Base-by-base conservation (phyloP, 208 protist genomes). In the Herpetomonas tarakana region DNA sequence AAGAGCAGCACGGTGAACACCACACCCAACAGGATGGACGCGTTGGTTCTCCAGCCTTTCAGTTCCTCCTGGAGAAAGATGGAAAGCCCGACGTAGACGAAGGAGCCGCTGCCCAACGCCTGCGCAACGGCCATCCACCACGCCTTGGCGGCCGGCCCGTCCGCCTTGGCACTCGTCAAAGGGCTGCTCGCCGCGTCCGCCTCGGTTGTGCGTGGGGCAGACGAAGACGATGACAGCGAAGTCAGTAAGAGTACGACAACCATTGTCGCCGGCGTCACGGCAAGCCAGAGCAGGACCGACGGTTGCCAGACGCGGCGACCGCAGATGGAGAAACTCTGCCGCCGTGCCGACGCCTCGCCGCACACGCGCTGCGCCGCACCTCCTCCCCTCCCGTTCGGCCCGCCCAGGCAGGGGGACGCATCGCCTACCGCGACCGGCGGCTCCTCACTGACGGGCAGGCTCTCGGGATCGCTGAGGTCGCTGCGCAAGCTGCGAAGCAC, bases 91-190 rank as follows among this genome's bases (percentile, higher is more conserved):
- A 87, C 74, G 57, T 81, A 90, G 2, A 93, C 61, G 31, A 90
- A 93, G 0, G 81, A 88, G 26, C 86, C 86, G 52, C 72, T 81
- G n/a, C 74, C 81, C 19, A 87, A 38, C 4, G 78, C 73, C 51
- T 86, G 77, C 24, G 75, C 61, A 1, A 67, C 56, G 1, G 66
- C 58, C 38, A 76, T 51, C 29, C 12, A 30, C 39, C 39, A 3
- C 25, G 3, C 3, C n/a, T 39, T 21, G 4, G 31, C 49, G 0
- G 22, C 2, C 0, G 24, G 1, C 27, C 14, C 25, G 19, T 2
- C 22, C 6, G 12, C 27, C 1, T 14, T 3, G 9, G n/a, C 22
- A 1, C 24, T 38, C 11, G 51, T n/a, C n/a, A n/a, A n/a, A n/a
- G n/a, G n/a, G n/a, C n/a, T n/a, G n/a, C n/a, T n/a, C n/a, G n/a